phyloP scores from a whole-genome alignment of 306 rosid species.

The Cicer judaicum region DNA sequence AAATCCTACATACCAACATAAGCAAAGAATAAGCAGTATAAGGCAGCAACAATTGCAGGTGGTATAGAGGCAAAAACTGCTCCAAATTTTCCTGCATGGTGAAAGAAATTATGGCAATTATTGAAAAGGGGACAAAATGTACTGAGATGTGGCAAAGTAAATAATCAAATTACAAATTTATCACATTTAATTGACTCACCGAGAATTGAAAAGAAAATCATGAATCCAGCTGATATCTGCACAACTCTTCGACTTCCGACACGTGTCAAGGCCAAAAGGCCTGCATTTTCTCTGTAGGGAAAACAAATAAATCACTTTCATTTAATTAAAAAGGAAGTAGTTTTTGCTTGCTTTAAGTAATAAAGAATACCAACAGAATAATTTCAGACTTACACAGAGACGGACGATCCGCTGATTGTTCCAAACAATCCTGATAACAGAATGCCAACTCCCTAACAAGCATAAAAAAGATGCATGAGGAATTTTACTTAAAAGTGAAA shows the following conservation, averaged over 20 bases:
- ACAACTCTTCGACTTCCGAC: slow-evolving; percentile 98
- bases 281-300: slow-evolving; percentile 85
- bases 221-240: slow-evolving; percentile 96
- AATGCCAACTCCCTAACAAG: slow-evolving; percentile 84
- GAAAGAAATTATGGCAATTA: slow-evolving; percentile 19
- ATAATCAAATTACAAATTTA: neutral
- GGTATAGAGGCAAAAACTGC: slow-evolving; percentile 96
- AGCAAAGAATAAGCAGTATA: slow-evolving; percentile 91
- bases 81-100: slow-evolving; percentile 86
- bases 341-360: slow-evolving; percentile 7
- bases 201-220: slow-evolving; percentile 97
- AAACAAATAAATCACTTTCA: slow-evolving; percentile 42
- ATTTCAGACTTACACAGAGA: slow-evolving; percentile 77
- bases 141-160: neutral
- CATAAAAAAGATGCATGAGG: slow-evolving; percentile 42
- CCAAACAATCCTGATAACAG: slow-evolving; percentile 90
- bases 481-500: slow-evolving; percentile 28
- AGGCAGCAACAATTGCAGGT: slow-evolving; percentile 82
- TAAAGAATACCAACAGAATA: slow-evolving; percentile 34
- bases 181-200: slow-evolving; percentile 58
- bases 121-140: neutral
- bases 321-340: slow-evolving; percentile 35
- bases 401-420: slow-evolving; percentile 90
- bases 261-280: slow-evolving; percentile 91
- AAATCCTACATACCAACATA: slow-evolving; percentile 79